A percentile compares a stretch with the other conserved stretches of the same genome.
phyloP scores from a whole-genome alignment of 345 rosid species.

The Psidium friedrichsthalianum region DNA sequence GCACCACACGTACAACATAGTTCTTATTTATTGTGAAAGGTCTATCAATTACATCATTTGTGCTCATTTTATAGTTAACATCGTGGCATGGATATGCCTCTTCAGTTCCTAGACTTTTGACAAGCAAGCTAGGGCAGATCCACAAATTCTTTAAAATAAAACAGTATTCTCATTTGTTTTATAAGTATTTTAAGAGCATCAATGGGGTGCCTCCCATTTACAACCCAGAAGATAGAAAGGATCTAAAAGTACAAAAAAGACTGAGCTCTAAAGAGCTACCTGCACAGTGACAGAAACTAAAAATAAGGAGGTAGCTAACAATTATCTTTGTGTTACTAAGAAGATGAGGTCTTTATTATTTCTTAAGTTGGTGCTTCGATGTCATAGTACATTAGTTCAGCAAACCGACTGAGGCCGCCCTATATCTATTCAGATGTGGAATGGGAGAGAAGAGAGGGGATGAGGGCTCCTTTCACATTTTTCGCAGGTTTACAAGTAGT shows the following conservation, averaged over 20 bases:
- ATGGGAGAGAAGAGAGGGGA: no score
- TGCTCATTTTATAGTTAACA: neutral
- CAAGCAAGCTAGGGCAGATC: neutral
- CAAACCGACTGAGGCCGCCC: neutral
- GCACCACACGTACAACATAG: neutral
- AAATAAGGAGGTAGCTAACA: neutral
- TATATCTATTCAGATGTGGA: no score
- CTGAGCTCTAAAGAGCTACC: neutral
- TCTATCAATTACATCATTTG: neutral
- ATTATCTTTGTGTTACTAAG: neutral
- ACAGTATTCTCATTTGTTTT: neutral
- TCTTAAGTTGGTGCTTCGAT: neutral
- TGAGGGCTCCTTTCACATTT: no score
- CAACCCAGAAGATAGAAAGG: neutral
- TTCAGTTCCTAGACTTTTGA: neutral
- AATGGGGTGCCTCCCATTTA: neutral
- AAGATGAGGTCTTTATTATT: neutral
- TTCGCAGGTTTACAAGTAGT: no score
- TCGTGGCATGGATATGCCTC: neutral
- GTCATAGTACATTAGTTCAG: neutral
- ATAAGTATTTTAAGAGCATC: neutral
- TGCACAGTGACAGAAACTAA: neutral
- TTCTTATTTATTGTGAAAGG: neutral
- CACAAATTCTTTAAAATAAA: neutral
- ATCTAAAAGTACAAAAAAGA: neutral